Percentiles rank a stretch among this genome's conserved stretches.
phyloP scores from a whole-genome alignment of 305 asterid species.

The Caryopteris hybrid region DNA sequence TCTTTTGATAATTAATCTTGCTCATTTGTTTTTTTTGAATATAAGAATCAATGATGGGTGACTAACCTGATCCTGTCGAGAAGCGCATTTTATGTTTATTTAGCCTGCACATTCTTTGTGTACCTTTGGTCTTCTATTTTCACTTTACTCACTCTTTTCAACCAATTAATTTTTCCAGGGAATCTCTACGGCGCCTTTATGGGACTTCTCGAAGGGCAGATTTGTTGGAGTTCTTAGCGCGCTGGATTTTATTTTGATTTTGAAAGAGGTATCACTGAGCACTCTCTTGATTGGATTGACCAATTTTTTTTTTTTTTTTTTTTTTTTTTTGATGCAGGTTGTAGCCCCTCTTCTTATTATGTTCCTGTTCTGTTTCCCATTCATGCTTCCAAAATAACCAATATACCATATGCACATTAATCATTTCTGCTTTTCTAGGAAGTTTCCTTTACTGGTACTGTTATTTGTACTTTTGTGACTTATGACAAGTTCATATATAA shows the following conservation, averaged over 20 bases:
- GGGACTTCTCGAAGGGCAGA: slow-evolving; percentile 76
- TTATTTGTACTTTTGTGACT: background rate
- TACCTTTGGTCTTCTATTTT: slow-evolving; percentile 12
- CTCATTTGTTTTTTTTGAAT: background rate
- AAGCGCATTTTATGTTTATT: background rate
- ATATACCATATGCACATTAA: background rate
- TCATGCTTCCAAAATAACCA: background rate
- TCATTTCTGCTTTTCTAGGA: too few relatives aligned
- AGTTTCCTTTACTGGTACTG: background rate
- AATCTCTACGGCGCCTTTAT: slow-evolving; percentile 75
- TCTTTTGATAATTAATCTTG: background rate
- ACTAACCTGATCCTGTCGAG: slow-evolving; percentile 1
- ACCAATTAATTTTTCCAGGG: slow-evolving; percentile 53
- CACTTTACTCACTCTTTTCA: slow-evolving; percentile 10
- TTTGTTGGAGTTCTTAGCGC: slow-evolving; percentile 94
- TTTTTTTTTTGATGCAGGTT: background rate
- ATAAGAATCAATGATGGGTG: background rate
- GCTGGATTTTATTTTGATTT: slow-evolving; percentile 81
- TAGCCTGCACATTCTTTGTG: background rate
- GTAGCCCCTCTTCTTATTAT: background rate
- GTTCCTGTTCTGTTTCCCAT: background rate
- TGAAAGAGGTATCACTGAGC: slow-evolving; percentile 70
- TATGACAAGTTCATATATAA: background rate
- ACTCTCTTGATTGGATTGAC: background rate
- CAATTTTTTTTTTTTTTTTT: background rate